Evolutionary conservation across 441 rosid species (phyloP).

Genomic region (Adansonia rubrostipa): DNA sequence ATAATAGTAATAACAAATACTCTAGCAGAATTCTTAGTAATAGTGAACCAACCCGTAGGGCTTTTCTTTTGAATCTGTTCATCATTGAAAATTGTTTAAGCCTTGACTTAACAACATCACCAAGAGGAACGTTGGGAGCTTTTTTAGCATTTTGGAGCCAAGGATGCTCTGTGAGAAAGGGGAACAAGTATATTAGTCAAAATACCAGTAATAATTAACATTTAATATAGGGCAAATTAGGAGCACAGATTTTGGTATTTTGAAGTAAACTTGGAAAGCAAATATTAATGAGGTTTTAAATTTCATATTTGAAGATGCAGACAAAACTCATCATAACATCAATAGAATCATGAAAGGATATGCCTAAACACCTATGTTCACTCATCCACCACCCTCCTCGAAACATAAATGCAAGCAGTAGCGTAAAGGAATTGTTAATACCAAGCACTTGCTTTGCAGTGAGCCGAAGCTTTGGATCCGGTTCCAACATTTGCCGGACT

Average conservation of each 20-base stretch:
- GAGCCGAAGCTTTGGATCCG: conserved; percentile 89
- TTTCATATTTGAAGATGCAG: background rate
- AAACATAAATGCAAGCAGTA: conserved; percentile 14
- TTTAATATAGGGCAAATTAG: conserved; percentile 8
- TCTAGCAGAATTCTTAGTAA: conserved; percentile 1
- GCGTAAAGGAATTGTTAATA: conserved; percentile 40
- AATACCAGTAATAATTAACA: conserved; percentile 16
- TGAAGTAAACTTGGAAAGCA: background rate
- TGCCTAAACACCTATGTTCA: background rate
- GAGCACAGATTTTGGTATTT: background rate
- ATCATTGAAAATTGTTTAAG: too few species aligned
- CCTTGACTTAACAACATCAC: too few species aligned
- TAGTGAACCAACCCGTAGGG: too few species aligned
- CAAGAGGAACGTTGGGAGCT: too few species aligned
- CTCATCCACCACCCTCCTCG: background rate
- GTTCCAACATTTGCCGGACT: conserved; percentile 96
- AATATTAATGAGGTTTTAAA: background rate
- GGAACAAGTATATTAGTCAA: conserved; percentile 23
- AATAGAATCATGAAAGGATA: conserved; percentile 6
- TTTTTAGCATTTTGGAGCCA: background rate
- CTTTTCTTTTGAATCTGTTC: too few species aligned
- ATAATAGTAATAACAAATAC: background rate
- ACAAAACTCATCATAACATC: background rate
- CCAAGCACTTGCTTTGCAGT: conserved; percentile 98
- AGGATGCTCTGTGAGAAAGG: conserved; percentile 23